phyloP scores from a whole-genome alignment of 495 filamentous ascomycete species.

The Astrocystis sublimbata region DNA sequence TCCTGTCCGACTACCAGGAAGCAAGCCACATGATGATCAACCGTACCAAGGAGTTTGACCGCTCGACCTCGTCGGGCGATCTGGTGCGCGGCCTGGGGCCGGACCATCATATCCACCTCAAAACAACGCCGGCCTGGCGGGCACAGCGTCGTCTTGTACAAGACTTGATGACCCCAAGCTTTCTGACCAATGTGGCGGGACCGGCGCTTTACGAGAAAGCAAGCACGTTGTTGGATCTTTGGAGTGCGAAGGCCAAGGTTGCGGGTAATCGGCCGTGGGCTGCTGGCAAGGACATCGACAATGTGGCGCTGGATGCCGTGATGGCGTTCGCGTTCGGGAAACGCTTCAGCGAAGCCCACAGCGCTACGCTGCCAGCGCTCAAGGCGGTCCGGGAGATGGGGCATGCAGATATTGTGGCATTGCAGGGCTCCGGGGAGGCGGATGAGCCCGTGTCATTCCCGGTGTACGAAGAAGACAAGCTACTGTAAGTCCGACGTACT shows the following conservation, averaged over 20 bases:
- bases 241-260: neutral
- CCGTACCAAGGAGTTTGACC: constrained; percentile 18
- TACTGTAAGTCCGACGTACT: neutral
- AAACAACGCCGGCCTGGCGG: neutral
- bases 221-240: neutral
- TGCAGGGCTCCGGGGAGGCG: neutral
- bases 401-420: neutral
- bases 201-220: neutral
- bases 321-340: neutral
- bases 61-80: neutral
- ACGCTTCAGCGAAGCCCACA: neutral
- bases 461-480: neutral
- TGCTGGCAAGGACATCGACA: neutral
- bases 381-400: constrained; percentile 4
- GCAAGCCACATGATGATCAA: constrained; percentile 35
- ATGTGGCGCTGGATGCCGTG: neutral
- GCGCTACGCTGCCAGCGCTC: constrained; percentile 10
- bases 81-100: neutral
- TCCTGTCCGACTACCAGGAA: constrained; percentile 39
- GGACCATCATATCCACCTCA: neutral
- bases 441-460: neutral
- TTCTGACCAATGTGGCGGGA: neutral
- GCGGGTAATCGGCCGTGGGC: neutral
- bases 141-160: neutral
- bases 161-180: neutral